Evolutionary conservation across 768 basidiomycete genomes (phyloP), one percentile per base, ranked within the genome.

Genomic region (Boletus pseudo-olivaceus): DNA sequence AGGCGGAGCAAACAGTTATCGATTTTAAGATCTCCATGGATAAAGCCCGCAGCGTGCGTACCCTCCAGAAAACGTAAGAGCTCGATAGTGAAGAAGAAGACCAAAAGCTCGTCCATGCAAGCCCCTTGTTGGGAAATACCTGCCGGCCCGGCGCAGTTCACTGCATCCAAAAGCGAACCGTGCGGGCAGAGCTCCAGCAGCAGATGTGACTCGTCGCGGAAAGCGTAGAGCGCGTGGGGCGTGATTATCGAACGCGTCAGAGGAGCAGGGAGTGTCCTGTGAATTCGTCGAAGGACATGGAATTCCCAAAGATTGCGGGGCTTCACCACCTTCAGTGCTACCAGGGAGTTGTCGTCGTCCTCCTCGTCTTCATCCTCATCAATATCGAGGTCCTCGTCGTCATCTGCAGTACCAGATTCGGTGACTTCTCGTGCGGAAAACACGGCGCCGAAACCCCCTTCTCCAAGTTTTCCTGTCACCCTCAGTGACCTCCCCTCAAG

Each of bases 1-100:
- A 99, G 79, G 5, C 97, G 85, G 9, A 98, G 76, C n/a, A 99
- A 80, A 68, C 95, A 97, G 73, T 99, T 99, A 74, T 99, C 97
- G 69, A 98, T 97, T 77, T 99, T 99, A 58, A 99, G 80, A 73
- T 99, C 97, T 32, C 97, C 96, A 64, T 99, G 97, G 61, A 99
- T 90, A 74, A 98, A 91, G 11, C 93, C 91, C 0, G 79, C 75
- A 15, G 66, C 53, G 68, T 98, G 97, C 68, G 98, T 81, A 17
- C 79, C 85, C 65, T 95, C 93, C 40, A 98, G 72, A 10, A 90
- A 72, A 27, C 86, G 85, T 37, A 98, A 72, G 7, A 98, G 82
- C 70, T 98, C 97, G 64, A 96, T 80, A 26, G 89, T 79, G 80
- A 98, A 99, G 80, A 98, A 99, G 67, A 96, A 82, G 41, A 93